Conservation (phyloP, 2,329 filamentous ascomycete species). For the Venturia nashicola region DNA sequence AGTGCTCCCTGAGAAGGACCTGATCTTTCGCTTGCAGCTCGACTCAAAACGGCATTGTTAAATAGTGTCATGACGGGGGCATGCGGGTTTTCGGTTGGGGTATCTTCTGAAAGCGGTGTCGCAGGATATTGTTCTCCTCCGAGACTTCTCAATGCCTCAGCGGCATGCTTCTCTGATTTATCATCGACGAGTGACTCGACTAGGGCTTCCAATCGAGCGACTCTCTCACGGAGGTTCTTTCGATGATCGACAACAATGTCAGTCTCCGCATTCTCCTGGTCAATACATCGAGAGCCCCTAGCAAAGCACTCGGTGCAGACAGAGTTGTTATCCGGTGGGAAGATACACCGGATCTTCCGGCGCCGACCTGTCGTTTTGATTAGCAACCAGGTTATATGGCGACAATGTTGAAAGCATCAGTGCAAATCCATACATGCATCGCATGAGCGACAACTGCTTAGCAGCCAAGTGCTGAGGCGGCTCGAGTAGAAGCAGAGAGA, state of each 20-base stretch:
- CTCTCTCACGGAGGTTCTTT: constrained; percentile 30
- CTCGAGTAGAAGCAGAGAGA: background rate
- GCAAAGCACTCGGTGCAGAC: constrained; percentile 34
- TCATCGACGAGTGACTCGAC: constrained; percentile 24
- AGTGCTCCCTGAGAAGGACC: background rate
- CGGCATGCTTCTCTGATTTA: constrained; percentile 7
- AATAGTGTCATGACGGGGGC: constrained; percentile 26
- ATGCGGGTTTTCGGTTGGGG: constrained; percentile 10
- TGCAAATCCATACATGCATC: constrained; percentile 2
- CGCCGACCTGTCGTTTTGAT: constrained; percentile 28
- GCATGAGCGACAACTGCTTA: constrained; percentile 3
- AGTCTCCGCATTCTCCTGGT: constrained; percentile 31
- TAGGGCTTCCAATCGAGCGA: constrained; percentile 29
- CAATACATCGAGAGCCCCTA: constrained; percentile 31
- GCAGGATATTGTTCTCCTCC: constrained; percentile 1
- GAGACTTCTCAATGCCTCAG: constrained; percentile 9
- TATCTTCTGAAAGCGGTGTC: constrained; percentile 9
- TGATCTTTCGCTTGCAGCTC: background rate
- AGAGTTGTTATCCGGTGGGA: constrained; percentile 24
- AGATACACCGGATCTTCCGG: constrained; percentile 38
- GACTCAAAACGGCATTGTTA: constrained; percentile 17
- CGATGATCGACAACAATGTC: constrained; percentile 28
- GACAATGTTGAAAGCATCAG: background rate
- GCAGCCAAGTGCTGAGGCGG: background rate
- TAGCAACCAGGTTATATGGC: constrained; percentile 13